Base-by-base conservation (phyloP, 768 basidiomycete genomes). In the Leccinellum albellum region DNA sequence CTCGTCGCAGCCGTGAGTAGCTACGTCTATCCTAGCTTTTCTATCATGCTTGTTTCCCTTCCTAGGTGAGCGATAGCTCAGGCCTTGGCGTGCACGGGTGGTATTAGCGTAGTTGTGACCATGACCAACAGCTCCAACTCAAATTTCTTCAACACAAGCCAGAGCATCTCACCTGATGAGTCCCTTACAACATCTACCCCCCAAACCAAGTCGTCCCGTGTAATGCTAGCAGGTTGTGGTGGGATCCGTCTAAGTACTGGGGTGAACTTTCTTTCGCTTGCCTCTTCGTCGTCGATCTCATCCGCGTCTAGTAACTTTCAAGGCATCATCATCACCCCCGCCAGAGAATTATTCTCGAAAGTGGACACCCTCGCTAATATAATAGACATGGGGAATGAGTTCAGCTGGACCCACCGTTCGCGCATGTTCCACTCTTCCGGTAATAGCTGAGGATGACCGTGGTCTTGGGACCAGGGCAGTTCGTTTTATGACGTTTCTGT, bases 271-370 rank as follows among this genome's bases (percentile, higher is more conserved):
- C 33, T 42, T 10, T 37, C 23, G 15, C 42, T n/a, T 33, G 4
- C n/a, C 8, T 29, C 42, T 10, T 17, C 49, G 35, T 51, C 44
- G 45, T 26, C n/a, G 15, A 3, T n/a, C 50, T 21, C 33, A 40
- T 17, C 2, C 47, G 8, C 46, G 35, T 51, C 26, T 1, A 79
- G 83, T 15, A 78, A 69, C 33, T 88, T 89, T 67, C 74, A 82
- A 24, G 88, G 88, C 3, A 76, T 90, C 44, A 91, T 91, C 3
- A 76, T 90, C 44, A 91, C 91, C 29, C 90, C 90, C 1, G 91
- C 89, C 1, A 90, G 90, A 1, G 32, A 32, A 32, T 14, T 0
- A 32, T 32, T 2, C 32, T 32, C 32, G 13, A 14, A 3, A 14
- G 58, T 78, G 59, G 76, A 76, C 13, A 29, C 65, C 3, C 67